These are phyloP conservation scores for Fusarium longipes DNA, from an alignment of 2,329 filamentous ascomycete genomes.

Conservation along the genomic window DNA sequence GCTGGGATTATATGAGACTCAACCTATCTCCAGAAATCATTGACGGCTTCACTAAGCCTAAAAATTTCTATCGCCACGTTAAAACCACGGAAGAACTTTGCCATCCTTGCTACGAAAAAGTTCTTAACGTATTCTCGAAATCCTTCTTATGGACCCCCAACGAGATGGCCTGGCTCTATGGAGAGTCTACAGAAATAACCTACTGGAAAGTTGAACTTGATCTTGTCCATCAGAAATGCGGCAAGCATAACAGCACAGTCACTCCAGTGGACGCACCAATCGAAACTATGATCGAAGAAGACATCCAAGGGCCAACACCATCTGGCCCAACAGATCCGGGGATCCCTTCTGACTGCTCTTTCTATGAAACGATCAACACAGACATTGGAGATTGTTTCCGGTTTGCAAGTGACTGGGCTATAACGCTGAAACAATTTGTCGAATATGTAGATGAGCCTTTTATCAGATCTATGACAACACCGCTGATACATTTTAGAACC, in stretches of 20 bases:
- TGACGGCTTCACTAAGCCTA: not conserved
- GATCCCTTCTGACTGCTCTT: not conserved
- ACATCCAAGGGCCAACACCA: not conserved
- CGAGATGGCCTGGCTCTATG: not conserved
- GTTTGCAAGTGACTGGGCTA: not conserved
- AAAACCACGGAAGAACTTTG: not conserved
- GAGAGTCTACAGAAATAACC: not conserved
- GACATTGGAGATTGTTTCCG: not conserved
- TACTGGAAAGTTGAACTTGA: not conserved
- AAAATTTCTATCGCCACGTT: not conserved
- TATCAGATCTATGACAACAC: fast-evolving
- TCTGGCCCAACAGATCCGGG: not conserved
- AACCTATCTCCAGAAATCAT: not conserved
- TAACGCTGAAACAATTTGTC: not conserved
- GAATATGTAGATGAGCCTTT: not conserved
- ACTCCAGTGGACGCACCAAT: not conserved
- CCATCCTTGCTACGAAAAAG: not conserved
- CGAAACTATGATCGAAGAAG: not conserved
- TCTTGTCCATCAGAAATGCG: not conserved
- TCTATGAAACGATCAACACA: not conserved
- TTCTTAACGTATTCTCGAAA: not conserved
- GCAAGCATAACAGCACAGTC: not conserved
- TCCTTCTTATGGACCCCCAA: not conserved
- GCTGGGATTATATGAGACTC: not conserved
- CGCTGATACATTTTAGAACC: not conserved